A percentile compares a stretch with the other conserved stretches of the same genome.
Conservation (phyloP, 2,329 filamentous ascomycete species). For the Diaporthe australafricana region DNA sequence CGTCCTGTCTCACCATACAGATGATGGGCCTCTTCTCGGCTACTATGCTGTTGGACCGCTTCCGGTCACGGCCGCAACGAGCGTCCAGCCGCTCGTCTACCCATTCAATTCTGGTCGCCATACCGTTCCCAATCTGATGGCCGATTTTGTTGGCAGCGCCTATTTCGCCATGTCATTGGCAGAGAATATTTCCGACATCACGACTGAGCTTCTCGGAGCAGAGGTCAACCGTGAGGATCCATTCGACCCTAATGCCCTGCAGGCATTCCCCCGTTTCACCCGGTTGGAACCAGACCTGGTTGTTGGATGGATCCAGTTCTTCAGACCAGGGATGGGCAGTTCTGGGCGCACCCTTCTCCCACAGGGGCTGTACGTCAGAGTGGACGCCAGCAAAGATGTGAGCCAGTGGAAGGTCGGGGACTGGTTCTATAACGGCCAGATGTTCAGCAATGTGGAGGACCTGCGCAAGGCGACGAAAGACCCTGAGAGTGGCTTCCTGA, state of each 20-base stretch:
- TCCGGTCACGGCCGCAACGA: slow-evolving; percentile 53
- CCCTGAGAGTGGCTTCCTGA: slow-evolving; percentile 24
- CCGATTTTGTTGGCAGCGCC: slow-evolving; percentile 46
- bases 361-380: slow-evolving; percentile 57
- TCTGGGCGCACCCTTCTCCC: slow-evolving; percentile 51
- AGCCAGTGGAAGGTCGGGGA: slow-evolving; percentile 40
- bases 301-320: slow-evolving; percentile 55
- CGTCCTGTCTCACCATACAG: slow-evolving; percentile 58
- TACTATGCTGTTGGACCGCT: slow-evolving; percentile 63
- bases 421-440: slow-evolving; percentile 36
- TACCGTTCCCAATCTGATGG: slow-evolving; percentile 49
- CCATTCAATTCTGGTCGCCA: slow-evolving; percentile 56
- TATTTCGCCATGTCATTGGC: slow-evolving; percentile 51
- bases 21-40: slow-evolving; percentile 54
- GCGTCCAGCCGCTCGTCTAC: slow-evolving; percentile 53
- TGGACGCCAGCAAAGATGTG: slow-evolving; percentile 46
- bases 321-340: slow-evolving; percentile 51
- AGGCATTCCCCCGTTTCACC: slow-evolving; percentile 49
- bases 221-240: slow-evolving; percentile 47
- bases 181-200: slow-evolving; percentile 52
- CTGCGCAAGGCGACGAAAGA: slow-evolving; percentile 23
- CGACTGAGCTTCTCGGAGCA: slow-evolving; percentile 50
- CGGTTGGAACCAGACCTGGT: slow-evolving; percentile 53
- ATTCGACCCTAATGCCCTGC: slow-evolving; percentile 47
- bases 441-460: slow-evolving; percentile 8